Evolutionary conservation across 2,329 filamentous ascomycete genomes (phyloP), one percentile per base, ranked within the genome.

Genomic region (Orbilia oligospora): DNA sequence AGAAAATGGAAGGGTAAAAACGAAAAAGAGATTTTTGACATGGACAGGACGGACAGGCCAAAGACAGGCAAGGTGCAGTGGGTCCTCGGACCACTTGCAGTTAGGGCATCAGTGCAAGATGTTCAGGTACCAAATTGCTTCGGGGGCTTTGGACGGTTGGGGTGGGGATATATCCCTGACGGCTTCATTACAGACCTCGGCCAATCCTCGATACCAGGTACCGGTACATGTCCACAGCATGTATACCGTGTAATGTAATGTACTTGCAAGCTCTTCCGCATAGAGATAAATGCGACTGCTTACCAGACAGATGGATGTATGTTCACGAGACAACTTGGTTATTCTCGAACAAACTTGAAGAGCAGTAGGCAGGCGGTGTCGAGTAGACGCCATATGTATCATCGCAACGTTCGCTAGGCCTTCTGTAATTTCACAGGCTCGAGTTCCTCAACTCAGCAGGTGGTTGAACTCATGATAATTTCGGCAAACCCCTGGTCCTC

Each of bases 91-190:
- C 66, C 73, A 71, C 58, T 58, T 44, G 48, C 73, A 55, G 72
- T 67, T 41, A 76, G 46, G 44, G 36, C 58, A 65, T 27, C 24
- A 56, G 18, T 27, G 58, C 49, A 68, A 46, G 71, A 69, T 63
- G 65, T 70, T 76, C 72, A 76, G 72, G 72, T 76, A 76, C 72
- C 72, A 77, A 77, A 77, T 77, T 77, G 67, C 66, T 67, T 77
- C 73, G 73, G 73, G 73, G 73, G 73, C 73, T 77, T 77, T 77
- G 73, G 73, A 33, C 61, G 49, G 70, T 73, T 55, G 56, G 73
- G 65, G 66, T 70, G 61, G 44, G 44, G 10, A 30, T 46, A 48
- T 56, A 44, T 33, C 72, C 73, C 73, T 71, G 67, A 61, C 58
- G 36, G 56, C 56, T 44, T 61, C 56, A 71, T 77, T 56, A 56